A percentile compares a stretch with the other conserved stretches of the same genome.
These are phyloP conservation scores for Bipolaris bicolor DNA, from an alignment of 2,329 filamentous ascomycete species.

Conservation along the genomic window DNA sequence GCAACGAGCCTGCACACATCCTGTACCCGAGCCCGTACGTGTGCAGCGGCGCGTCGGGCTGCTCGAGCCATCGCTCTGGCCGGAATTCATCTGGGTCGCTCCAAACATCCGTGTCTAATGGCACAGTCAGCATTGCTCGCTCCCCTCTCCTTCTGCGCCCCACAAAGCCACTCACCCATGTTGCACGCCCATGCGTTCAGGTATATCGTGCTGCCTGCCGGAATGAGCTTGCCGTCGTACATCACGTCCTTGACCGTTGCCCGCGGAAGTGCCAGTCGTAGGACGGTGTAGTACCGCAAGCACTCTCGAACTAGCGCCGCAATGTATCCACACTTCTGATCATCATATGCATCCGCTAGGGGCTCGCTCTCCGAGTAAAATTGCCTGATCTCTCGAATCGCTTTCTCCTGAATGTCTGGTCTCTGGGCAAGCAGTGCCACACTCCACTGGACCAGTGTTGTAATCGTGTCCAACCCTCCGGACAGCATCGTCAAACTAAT, in stretches of 20 bases:
- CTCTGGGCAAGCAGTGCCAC: constrained; percentile 65
- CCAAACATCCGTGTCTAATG: constrained; percentile 61
- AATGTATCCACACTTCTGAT: constrained; percentile 68
- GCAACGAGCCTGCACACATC: constrained; percentile 69
- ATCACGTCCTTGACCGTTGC: constrained; percentile 65
- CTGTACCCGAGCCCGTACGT: constrained; percentile 70
- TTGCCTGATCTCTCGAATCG: constrained; percentile 62
- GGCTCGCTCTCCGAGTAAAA: constrained; percentile 60
- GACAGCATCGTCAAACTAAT: constrained; percentile 73
- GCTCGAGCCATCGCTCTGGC: constrained; percentile 67
- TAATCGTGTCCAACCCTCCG: constrained; percentile 70
- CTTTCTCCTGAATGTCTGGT: constrained; percentile 67
- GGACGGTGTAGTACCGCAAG: constrained; percentile 67
- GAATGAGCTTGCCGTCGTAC: constrained; percentile 64
- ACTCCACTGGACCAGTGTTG: constrained; percentile 69
- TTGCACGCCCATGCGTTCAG: constrained; percentile 73
- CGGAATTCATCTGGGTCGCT: constrained; percentile 64
- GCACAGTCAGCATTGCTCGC: constrained; percentile 2
- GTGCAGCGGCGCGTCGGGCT: constrained; percentile 68
- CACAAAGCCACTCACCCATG: constrained; percentile 63
- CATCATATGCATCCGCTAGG: constrained; percentile 66
- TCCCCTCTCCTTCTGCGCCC: neutral
- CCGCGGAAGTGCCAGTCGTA: constrained; percentile 67
- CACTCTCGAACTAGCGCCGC: constrained; percentile 69
- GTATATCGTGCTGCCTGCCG: constrained; percentile 68